Percentiles rank a stretch among this genome's conserved stretches.
phyloP scores from a whole-genome alignment of 257 asterid species.

The Solanum gracilifrons region DNA sequence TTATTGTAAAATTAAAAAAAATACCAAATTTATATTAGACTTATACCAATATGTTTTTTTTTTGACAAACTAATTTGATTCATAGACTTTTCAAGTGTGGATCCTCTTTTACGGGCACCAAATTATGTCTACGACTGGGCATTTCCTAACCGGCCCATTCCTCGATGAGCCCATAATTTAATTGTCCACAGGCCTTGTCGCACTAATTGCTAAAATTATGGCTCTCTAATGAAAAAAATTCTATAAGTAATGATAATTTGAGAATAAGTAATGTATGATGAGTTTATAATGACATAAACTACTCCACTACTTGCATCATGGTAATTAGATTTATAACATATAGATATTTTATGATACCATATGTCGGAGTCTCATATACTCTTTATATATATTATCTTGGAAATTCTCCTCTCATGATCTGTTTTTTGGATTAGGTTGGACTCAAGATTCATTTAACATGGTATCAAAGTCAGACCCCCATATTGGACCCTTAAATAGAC shows the following conservation, averaged over 20 bases:
- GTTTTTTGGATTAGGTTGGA: background rate
- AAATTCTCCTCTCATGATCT: background rate
- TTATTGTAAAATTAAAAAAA: too few species aligned
- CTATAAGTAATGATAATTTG: background rate
- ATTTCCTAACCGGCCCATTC: background rate
- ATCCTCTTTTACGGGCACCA: too few species aligned
- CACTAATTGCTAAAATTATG: background rate
- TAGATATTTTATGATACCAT: background rate
- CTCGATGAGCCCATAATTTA: background rate
- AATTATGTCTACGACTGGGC: background rate
- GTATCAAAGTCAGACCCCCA: background rate
- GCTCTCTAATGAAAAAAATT: background rate
- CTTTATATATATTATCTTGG: background rate
- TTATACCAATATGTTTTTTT: too few species aligned
- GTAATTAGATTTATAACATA: background rate
- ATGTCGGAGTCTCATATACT: background rate
- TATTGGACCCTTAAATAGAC: background rate
- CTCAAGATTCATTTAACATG: background rate
- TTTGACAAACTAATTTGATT: too few species aligned
- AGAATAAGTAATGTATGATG: background rate
- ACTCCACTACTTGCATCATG: background rate
- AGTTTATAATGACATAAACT: background rate
- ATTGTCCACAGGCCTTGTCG: background rate
- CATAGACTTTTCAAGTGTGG: background rate
- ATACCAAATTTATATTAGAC: too few species aligned